Conservation (phyloP, 768 basidiomycete genomes). For the Lactifluus pinguis region DNA sequence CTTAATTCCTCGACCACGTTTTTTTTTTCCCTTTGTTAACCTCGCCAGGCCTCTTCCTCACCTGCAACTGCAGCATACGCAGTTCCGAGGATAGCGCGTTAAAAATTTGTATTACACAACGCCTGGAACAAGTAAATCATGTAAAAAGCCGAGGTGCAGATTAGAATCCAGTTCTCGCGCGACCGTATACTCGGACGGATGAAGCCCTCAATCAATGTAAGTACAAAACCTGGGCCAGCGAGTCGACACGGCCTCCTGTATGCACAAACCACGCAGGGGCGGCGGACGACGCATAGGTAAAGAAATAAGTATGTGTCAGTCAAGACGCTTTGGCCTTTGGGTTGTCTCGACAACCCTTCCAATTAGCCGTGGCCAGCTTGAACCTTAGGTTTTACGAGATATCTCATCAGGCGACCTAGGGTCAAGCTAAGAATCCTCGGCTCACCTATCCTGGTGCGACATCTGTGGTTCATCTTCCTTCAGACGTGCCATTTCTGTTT, state of each 20-base stretch:
- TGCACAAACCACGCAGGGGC: background rate
- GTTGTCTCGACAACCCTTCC: constrained; percentile 64
- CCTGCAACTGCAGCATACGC: background rate
- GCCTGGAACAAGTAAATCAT: background rate
- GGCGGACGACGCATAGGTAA: background rate
- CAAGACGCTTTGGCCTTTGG: constrained; percentile 15
- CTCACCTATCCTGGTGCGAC: constrained; percentile 64
- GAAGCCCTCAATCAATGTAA: background rate
- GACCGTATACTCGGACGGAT: background rate
- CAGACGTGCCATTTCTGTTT: constrained; percentile 69
- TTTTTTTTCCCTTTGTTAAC: background rate
- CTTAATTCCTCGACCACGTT: background rate
- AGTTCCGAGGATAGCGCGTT: background rate
- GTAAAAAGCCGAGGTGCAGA: constrained; percentile 1
- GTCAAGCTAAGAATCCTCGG: background rate
- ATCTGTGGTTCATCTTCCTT: constrained; percentile 69
- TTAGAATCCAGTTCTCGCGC: constrained; percentile 4
- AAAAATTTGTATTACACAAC: constrained; percentile 5
- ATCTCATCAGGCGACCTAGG: constrained; percentile 5
- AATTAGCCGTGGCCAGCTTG: constrained; percentile 66
- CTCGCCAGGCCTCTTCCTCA: background rate
- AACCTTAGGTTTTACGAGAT: constrained; percentile 37
- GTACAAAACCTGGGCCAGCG: background rate
- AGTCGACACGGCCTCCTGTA: background rate
- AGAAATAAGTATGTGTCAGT: constrained; percentile 1